phyloP scores from a whole-genome alignment of 805 yeast species.

The Ogataea trehaloabstinens region DNA sequence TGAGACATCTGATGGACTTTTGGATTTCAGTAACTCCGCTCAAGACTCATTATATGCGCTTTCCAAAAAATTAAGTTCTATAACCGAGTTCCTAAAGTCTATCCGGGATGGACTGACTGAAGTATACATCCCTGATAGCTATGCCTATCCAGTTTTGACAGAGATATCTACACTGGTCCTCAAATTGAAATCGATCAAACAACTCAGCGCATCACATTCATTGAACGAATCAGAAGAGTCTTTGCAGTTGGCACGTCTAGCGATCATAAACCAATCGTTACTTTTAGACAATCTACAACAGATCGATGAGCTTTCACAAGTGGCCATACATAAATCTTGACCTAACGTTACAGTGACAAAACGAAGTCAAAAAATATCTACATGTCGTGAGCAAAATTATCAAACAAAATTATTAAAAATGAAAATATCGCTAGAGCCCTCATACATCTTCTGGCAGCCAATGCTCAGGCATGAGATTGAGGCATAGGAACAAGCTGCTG shows the following conservation, averaged over 20 bases:
- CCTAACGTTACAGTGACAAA: too few species aligned
- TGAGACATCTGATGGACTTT: neutral
- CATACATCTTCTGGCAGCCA: too few species aligned
- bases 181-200: conserved; percentile 7
- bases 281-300: conserved; percentile 10
- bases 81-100: conserved; percentile 12
- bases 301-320: conserved; percentile 8
- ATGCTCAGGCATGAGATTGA: too few species aligned
- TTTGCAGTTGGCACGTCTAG: conserved; percentile 5
- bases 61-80: conserved; percentile 3
- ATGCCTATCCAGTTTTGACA: conserved; percentile 8
- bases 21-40: conserved; percentile 4
- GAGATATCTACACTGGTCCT: conserved; percentile 13
- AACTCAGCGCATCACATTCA: conserved; percentile 1
- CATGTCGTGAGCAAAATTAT: too few species aligned
- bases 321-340: neutral
- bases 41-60: conserved; percentile 5
- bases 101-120: conserved; percentile 7
- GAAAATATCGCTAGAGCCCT: too few species aligned
- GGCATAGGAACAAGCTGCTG: too few species aligned
- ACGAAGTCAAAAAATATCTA: too few species aligned
- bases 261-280: conserved; percentile 11
- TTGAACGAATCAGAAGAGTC: conserved; percentile 4
- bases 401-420: too few species aligned
- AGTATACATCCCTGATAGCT: conserved; percentile 1